phyloP scores from a whole-genome alignment of 495 filamentous ascomycete genomes.

The Neurospora tetraspora region DNA sequence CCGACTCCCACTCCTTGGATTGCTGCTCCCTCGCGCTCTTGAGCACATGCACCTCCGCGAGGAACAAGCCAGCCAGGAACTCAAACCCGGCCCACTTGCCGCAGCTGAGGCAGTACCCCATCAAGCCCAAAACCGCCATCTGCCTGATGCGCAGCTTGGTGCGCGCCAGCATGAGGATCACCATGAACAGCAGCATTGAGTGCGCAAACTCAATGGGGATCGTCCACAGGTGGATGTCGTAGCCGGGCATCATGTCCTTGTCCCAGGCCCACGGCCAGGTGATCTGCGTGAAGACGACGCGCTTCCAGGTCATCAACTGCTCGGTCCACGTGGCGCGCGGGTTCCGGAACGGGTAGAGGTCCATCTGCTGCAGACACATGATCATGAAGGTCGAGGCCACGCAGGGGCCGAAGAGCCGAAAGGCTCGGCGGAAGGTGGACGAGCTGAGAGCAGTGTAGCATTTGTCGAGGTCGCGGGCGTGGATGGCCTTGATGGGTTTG shows the following conservation, averaged over 20 bases:
- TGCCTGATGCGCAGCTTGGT: constrained; percentile 38
- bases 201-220: constrained; percentile 57
- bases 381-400: constrained; percentile 47
- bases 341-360: constrained; percentile 26
- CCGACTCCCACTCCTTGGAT: constrained; percentile 11
- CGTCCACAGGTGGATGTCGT: constrained; percentile 57
- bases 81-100: constrained; percentile 51
- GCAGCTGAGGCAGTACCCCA: constrained; percentile 46
- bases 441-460: constrained; percentile 39
- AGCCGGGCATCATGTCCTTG: constrained; percentile 40
- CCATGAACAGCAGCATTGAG: constrained; percentile 53
- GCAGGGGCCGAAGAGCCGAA: constrained; percentile 55
- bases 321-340: constrained; percentile 24
- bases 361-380: constrained; percentile 42
- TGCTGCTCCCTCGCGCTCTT: constrained; percentile 6
- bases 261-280: constrained; percentile 46
- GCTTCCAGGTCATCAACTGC: constrained; percentile 40
- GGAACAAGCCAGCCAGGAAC: constrained; percentile 49
- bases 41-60: constrained; percentile 46
- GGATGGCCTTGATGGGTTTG: constrained; percentile 52
- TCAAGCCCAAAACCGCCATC: constrained; percentile 31
- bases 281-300: constrained; percentile 36
- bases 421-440: constrained; percentile 51
- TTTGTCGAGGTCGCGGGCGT: constrained; percentile 32
- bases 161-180: constrained; percentile 44